Evolutionary conservation across 805 yeast species (phyloP), one percentile per base, ranked within the genome.

Genomic region (Grigorovia transvaalensis): DNA sequence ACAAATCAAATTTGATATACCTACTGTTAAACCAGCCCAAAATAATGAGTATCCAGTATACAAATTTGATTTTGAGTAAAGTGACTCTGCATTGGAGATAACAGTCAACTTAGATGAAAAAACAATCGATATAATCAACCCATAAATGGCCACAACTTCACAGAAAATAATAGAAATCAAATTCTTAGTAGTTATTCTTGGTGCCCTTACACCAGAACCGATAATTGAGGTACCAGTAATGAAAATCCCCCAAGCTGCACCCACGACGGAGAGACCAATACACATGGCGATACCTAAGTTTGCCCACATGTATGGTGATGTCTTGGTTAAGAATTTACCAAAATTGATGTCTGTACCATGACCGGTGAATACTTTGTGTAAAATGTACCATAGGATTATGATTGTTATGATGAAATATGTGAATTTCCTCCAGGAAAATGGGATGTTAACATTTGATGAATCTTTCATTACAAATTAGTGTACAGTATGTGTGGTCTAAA

Each of bases 171-270:
- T 93, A 44, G 95, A 86, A 57, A 93, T 95, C 67, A 93, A 79
- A 69, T 93, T 93, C 76, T 93, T 93, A 51, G 99, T 93, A 45
- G 98, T 90, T 66, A 93, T 95, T 67, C 98, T 78, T 50, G 99
- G 99, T 13, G 96, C 93, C 69, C 87, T 87, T 54, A 93, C 97
- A 74, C 99, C 99, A 2, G 99, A 99, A 61, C 99, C 99, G 56
- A 93, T 72, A 60, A 93, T 87, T 30, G 96, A 82, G 0, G 96
- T 77, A 44, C 99, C 99, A 1, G 98, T 91, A 55, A 93, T 79
- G 68, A 91, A 93, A 59, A 93, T 93, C 57, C 99, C 99, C 99
- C 99, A 93, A 5, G 98, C 98, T 15, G 99, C 99, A 43, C 99
- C 99, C 44, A 90, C 84, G 15, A 93, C 97, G 48, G 95, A 84